phyloP scores from a whole-genome alignment of 805 yeast genomes.

The Candida succiphila region DNA sequence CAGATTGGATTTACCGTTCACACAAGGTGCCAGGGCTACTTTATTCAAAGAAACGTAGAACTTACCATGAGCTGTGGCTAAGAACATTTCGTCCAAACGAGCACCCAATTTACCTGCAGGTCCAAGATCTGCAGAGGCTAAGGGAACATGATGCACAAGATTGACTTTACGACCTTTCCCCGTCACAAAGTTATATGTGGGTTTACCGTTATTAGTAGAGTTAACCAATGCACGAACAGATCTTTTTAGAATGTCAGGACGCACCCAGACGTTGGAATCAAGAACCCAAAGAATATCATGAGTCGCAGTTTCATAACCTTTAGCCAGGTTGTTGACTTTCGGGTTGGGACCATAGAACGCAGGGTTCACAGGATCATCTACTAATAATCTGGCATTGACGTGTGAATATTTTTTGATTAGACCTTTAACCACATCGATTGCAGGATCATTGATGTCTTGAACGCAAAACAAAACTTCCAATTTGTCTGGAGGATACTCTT shows the following conservation, averaged over 20 bases:
- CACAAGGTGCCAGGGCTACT: constrained; percentile 74
- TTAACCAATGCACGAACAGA: constrained; percentile 44
- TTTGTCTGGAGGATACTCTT: constrained; percentile 49
- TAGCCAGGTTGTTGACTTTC: constrained; percentile 77
- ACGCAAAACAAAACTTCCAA: constrained; percentile 73
- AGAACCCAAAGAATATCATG: constrained; percentile 75
- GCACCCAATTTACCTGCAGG: constrained; percentile 36
- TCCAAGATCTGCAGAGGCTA: constrained; percentile 30
- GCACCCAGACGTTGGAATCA: constrained; percentile 79
- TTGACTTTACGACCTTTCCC: constrained; percentile 32
- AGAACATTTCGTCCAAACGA: constrained; percentile 73
- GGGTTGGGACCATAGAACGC: constrained; percentile 77
- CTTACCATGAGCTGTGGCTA: constrained; percentile 76
- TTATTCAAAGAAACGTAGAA: constrained; percentile 74
- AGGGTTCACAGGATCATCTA: constrained; percentile 30
- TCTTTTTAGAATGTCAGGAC: constrained; percentile 51
- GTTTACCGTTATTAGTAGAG: constrained; percentile 42
- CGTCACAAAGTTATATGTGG: constrained; percentile 11
- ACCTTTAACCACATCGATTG: constrained; percentile 43
- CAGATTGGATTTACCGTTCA: constrained; percentile 80
- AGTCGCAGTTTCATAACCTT: constrained; percentile 61
- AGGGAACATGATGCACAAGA: constrained; percentile 76
- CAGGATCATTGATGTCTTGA: constrained; percentile 52
- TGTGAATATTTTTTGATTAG: constrained; percentile 45
- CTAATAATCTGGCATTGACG: constrained; percentile 47